Evolutionary conservation across 2,329 filamentous ascomycete genomes (phyloP).

Genomic region (Trichoderma aggressivum): DNA sequence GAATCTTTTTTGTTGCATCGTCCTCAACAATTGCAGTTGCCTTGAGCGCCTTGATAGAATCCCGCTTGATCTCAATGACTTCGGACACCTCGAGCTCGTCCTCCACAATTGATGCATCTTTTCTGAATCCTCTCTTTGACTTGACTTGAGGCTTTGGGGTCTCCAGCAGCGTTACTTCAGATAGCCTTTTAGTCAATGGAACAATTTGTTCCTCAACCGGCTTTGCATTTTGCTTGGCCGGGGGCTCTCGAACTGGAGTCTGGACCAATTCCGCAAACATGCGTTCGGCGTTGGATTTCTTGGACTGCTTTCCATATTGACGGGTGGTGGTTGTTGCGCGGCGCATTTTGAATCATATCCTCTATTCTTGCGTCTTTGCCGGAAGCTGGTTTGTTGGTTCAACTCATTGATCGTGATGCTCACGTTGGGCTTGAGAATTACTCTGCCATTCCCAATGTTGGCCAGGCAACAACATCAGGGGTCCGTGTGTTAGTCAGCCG

Average conservation of each 20-base stretch:
- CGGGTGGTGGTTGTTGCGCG: conserved; percentile 40
- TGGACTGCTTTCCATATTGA: conserved; percentile 51
- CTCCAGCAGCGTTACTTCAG: conserved; percentile 30
- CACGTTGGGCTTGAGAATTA: conserved; percentile 18
- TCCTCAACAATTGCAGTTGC: not conserved
- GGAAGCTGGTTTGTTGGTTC: not conserved
- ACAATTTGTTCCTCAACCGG: conserved; percentile 29
- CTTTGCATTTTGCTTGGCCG: conserved; percentile 18
- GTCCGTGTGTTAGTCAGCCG: conserved; percentile 3
- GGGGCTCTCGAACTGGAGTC: conserved; percentile 42
- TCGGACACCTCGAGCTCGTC: conserved; percentile 14
- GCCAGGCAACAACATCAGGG: conserved; percentile 23
- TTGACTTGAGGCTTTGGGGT: conserved; percentile 12
- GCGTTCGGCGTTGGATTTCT: conserved; percentile 45
- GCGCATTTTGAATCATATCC: conserved; percentile 39
- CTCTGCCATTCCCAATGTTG: conserved; percentile 22
- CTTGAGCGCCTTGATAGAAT: not conserved
- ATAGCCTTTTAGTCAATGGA: conserved; percentile 36
- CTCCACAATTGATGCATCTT: not conserved
- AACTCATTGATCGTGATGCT: not conserved
- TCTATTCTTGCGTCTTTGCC: not conserved
- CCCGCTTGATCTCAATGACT: not conserved
- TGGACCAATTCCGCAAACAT: conserved; percentile 52
- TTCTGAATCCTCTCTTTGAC: conserved; percentile 22
- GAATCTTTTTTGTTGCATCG: not conserved